Percentiles rank a stretch among this genome's conserved stretches.
These are phyloP conservation scores for Camellia granthamiana DNA, from an alignment of 148 eudicot species.

Conservation along the genomic window DNA sequence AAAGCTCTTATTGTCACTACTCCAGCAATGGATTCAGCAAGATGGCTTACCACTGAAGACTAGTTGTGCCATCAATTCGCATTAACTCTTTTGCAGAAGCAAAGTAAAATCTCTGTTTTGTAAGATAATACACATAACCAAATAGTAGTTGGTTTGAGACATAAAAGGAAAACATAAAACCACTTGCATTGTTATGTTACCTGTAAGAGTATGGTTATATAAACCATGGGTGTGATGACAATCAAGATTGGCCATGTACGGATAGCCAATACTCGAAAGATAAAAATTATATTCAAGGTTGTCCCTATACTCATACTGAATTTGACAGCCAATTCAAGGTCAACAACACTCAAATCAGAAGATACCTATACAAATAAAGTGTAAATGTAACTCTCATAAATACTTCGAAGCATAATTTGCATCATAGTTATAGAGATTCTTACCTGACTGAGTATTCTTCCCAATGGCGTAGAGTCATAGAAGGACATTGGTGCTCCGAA, in stretches of 20 bases:
- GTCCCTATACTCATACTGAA: conserved; percentile 28
- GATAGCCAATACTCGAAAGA: conserved; percentile 40
- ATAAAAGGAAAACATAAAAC: background rate
- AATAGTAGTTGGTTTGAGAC: too few relatives aligned
- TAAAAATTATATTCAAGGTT: conserved; percentile 34
- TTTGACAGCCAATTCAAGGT: conserved; percentile 44
- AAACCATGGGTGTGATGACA: conserved; percentile 44
- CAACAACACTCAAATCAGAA: conserved; percentile 45
- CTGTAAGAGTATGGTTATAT: conserved; percentile 48
- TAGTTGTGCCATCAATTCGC: conserved; percentile 66
- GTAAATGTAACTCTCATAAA: background rate
- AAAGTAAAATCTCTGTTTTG: conserved; percentile 42
- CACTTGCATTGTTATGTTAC: conserved; percentile 20
- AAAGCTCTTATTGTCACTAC: conserved; percentile 62
- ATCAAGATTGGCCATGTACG: conserved; percentile 59
- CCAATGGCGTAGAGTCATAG: conserved; percentile 64
- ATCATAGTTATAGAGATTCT: conserved; percentile 1
- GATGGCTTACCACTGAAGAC: conserved; percentile 49
- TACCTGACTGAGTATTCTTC: conserved; percentile 66
- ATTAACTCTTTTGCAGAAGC: conserved; percentile 60
- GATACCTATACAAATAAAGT: background rate
- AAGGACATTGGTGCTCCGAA: conserved; percentile 66
- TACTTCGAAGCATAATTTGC: background rate
- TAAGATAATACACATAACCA: background rate
- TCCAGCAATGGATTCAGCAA: conserved; percentile 57